These are phyloP conservation scores for Colletotrichum shisoi DNA, from an alignment of 2,329 filamentous ascomycete genomes.

Conservation along the genomic window DNA sequence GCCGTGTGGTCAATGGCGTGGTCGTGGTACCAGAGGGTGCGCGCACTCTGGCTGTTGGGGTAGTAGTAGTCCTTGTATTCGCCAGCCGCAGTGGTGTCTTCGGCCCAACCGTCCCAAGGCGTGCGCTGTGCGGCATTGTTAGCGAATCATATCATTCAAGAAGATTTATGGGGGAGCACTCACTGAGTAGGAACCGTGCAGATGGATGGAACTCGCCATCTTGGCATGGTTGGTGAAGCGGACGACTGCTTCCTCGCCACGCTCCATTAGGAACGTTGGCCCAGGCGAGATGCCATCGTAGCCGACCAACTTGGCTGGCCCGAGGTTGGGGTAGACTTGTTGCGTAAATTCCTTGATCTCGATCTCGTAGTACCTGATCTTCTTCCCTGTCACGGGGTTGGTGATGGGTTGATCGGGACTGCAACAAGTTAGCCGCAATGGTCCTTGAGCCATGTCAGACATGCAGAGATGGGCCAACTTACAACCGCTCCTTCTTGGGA, in stretches of 20 bases:
- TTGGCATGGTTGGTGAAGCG: conserved; percentile 57
- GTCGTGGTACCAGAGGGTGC: conserved; percentile 62
- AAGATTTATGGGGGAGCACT: not conserved
- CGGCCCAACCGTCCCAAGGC: conserved; percentile 59
- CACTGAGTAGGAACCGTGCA: conserved; percentile 58
- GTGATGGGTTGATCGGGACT: conserved; percentile 38
- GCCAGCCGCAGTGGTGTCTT: conserved; percentile 55
- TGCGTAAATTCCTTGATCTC: conserved; percentile 42
- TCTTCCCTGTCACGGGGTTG: conserved; percentile 46
- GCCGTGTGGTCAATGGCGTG: conserved; percentile 53
- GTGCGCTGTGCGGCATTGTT: conserved; percentile 45
- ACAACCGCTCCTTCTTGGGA: conserved; percentile 53
- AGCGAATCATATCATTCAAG: not conserved
- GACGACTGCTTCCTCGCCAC: conserved; percentile 58
- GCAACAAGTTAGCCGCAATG: not conserved
- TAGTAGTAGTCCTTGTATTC: conserved; percentile 66
- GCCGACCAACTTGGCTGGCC: conserved; percentile 45
- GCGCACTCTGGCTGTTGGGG: conserved; percentile 58
- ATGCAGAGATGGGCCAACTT: conserved; percentile 3
- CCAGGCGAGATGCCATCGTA: conserved; percentile 61
- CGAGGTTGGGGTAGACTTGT: conserved; percentile 42
- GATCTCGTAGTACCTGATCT: conserved; percentile 46
- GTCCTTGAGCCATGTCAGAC: fast-evolving
- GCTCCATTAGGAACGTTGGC: conserved; percentile 56
- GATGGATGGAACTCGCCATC: conserved; percentile 54